phyloP scores from a whole-genome alignment of 345 rosid species.

The Sonneratia caseolaris region DNA sequence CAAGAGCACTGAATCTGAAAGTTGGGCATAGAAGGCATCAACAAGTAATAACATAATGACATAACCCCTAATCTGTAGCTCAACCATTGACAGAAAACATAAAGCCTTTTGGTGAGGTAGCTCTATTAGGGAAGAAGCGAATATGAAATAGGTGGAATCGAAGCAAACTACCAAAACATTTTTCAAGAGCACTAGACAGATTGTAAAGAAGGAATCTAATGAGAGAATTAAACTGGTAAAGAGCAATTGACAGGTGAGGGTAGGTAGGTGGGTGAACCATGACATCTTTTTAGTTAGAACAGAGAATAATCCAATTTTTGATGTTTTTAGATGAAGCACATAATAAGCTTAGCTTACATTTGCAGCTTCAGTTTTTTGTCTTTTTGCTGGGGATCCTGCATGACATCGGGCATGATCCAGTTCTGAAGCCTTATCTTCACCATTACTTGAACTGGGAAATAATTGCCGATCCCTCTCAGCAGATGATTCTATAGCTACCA shows the following conservation, averaged over 20 bases:
- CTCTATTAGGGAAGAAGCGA: neutral
- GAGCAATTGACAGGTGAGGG: neutral
- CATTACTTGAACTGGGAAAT: conserved; percentile 27
- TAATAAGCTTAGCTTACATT: conserved; percentile 19
- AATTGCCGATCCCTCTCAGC: conserved; percentile 63
- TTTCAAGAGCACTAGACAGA: neutral
- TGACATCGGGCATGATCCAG: conserved; percentile 21
- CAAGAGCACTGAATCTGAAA: neutral
- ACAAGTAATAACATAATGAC: neutral
- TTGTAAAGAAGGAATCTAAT: neutral
- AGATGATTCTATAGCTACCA: conserved; percentile 79
- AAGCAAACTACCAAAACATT: neutral
- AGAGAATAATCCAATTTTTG: neutral
- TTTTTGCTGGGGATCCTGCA: conserved; percentile 39
- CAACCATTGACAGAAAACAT: neutral
- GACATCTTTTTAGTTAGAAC: neutral
- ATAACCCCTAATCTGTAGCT: neutral
- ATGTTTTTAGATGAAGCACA: neutral
- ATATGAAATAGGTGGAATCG: neutral
- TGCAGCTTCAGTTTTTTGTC: conserved; percentile 37
- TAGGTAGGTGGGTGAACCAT: neutral
- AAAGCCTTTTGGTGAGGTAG: neutral
- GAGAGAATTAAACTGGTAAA: neutral
- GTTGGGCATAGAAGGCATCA: neutral
- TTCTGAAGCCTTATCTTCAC: conserved; percentile 16